phyloP scores from a whole-genome alignment of 257 asterid species.

The Vinca minor region DNA sequence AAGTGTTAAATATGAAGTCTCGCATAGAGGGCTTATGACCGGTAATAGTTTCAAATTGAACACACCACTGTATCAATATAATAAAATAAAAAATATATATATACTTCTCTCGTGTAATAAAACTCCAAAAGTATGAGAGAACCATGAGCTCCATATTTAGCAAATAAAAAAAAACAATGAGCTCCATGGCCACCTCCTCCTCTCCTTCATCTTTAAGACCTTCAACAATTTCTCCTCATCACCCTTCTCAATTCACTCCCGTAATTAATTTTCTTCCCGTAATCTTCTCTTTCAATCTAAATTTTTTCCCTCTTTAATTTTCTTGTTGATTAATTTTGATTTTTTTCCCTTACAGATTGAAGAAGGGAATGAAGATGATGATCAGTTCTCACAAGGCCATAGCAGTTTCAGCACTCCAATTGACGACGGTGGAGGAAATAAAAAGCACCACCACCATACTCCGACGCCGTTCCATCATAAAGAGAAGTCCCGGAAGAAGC shows the following conservation, averaged over 20 bases:
- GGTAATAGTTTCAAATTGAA: too few relatives aligned
- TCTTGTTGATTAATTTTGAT: too few relatives aligned
- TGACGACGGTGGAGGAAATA: not conserved
- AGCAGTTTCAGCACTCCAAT: slow-evolving; percentile 50
- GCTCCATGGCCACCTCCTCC: slow-evolving; percentile 37
- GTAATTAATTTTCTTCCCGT: slow-evolving; percentile 29
- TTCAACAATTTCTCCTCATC: slow-evolving; percentile 52
- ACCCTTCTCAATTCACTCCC: slow-evolving; percentile 70
- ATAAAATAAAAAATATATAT: too few relatives aligned
- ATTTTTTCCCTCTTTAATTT: too few relatives aligned
- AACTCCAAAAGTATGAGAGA: slow-evolving; percentile 10
- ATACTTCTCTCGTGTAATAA: not conserved
- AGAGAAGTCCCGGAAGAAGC: slow-evolving; percentile 28
- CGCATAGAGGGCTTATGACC: too few relatives aligned
- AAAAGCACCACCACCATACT: not conserved
- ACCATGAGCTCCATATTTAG: slow-evolving; percentile 14
- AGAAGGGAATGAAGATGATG: slow-evolving; percentile 92
- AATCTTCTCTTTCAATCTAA: too few relatives aligned
- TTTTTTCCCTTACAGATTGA: slow-evolving; percentile 51
- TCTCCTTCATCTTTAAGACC: slow-evolving; percentile 33
- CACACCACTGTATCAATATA: too few relatives aligned
- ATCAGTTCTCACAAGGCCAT: slow-evolving; percentile 44
- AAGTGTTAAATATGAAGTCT: too few relatives aligned
- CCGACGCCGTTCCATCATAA: slow-evolving; percentile 51
- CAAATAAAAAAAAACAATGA: too few relatives aligned